Conservation (phyloP, 495 filamentous ascomycete genomes). For the Elasticomyces elasticus region DNA sequence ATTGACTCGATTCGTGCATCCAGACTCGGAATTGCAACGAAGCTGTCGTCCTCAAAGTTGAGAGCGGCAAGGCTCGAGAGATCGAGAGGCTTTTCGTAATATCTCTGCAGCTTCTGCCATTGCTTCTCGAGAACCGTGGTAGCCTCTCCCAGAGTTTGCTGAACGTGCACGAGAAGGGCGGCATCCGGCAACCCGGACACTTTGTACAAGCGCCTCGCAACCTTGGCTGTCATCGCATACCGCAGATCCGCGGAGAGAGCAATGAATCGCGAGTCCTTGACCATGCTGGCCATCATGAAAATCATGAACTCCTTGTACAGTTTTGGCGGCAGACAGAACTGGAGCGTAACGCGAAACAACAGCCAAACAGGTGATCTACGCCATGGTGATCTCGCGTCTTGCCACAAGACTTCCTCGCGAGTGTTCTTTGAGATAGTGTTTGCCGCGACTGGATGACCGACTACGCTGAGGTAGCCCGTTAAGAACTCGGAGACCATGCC, state of each 20-base stretch:
- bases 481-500: constrained; percentile 48
- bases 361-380: constrained; percentile 51
- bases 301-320: constrained; percentile 51
- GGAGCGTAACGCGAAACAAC: constrained; percentile 46
- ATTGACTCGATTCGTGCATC: not conserved
- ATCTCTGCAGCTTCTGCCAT: not conserved
- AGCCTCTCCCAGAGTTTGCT: not conserved
- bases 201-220: constrained; percentile 10
- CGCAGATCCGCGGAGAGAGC: constrained; percentile 8
- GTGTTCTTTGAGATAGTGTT: constrained; percentile 45
- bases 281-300: constrained; percentile 38
- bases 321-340: constrained; percentile 24
- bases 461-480: constrained; percentile 36
- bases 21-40: not conserved
- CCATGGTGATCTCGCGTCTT: constrained; percentile 38
- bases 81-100: not conserved
- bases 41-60: not conserved
- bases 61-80: not conserved
- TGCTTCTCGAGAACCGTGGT: not conserved
- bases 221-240: constrained; percentile 15
- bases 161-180: not conserved
- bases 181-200: not conserved
- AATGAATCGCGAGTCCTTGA: constrained; percentile 24
- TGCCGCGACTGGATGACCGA: constrained; percentile 30
- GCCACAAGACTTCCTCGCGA: constrained; percentile 50